A percentile compares a stretch with the other conserved stretches of the same genome.
Conservation (phyloP, 345 rosid species). For the Carallia pectinifolia region DNA sequence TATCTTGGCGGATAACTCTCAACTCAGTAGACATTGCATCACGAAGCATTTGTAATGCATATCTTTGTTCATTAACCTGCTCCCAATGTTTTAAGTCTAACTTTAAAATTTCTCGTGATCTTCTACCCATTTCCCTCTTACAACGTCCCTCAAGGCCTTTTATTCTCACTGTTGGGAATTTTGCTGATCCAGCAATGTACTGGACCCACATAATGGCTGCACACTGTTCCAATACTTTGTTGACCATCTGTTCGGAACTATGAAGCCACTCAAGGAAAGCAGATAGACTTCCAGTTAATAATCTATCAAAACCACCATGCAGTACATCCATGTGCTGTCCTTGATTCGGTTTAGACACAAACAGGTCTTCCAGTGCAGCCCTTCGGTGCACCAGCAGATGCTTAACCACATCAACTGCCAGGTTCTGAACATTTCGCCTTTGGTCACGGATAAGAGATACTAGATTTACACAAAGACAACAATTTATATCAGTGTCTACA, state of each 20-base stretch:
- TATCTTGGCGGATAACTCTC: constrained; percentile 97
- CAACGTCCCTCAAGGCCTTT: constrained; percentile 95
- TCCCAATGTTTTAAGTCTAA: constrained; percentile 89
- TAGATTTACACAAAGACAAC: constrained; percentile 88
- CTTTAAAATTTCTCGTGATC: constrained; percentile 72
- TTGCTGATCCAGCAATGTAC: constrained; percentile 83
- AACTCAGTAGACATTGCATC: constrained; percentile 97
- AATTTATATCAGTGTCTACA: constrained; percentile 85
- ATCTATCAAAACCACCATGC: constrained; percentile 92
- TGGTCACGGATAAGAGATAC: constrained; percentile 77
- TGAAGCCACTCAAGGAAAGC: constrained; percentile 84
- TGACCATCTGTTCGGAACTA: constrained; percentile 68
- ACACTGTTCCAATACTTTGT: constrained; percentile 90
- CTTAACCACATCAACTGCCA: constrained; percentile 83
- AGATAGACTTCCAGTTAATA: constrained; percentile 74
- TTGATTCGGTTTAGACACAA: constrained; percentile 82
- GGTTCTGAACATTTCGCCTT: constrained; percentile 71
- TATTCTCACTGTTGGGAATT: constrained; percentile 95
- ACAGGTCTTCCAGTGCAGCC: constrained; percentile 84
- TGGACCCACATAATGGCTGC: constrained; percentile 98
- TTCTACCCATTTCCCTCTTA: constrained; percentile 89
- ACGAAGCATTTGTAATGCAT: constrained; percentile 86
- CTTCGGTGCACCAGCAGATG: constrained; percentile 85
- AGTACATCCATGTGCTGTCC: constrained; percentile 78
- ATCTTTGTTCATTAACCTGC: constrained; percentile 90